phyloP scores from a whole-genome alignment of 1,284 basidiomycete species.

The Trichosporon inkin region DNA sequence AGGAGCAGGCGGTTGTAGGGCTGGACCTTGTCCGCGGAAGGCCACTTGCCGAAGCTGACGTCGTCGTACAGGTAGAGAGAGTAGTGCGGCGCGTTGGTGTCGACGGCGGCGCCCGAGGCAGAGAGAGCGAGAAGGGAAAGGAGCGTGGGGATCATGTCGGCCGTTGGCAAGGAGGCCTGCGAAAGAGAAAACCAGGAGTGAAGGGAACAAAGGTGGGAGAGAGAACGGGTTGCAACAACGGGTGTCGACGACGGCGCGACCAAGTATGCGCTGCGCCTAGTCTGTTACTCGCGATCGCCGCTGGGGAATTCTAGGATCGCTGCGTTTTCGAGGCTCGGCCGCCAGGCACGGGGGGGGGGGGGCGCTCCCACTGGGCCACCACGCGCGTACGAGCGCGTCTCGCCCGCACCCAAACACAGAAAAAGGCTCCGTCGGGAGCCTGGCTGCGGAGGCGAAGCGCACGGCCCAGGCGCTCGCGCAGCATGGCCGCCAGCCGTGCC shows the following conservation, averaged over 20 bases:
- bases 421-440: background rate
- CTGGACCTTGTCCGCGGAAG: slow-evolving; percentile 15
- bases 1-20: slow-evolving; percentile 52
- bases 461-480: too few relatives aligned
- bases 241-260: too few relatives aligned
- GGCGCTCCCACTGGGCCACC: too few relatives aligned
- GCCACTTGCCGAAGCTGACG: slow-evolving; percentile 34
- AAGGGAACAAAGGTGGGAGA: background rate
- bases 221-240: too few relatives aligned
- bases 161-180: background rate
- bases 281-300: too few relatives aligned
- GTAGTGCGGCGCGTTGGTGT: slow-evolving; percentile 40
- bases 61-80: slow-evolving; percentile 46
- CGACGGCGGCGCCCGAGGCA: slow-evolving; percentile 12
- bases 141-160: slow-evolving; percentile 16
- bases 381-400: too few relatives aligned
- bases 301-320: too few relatives aligned
- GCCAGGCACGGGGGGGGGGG: too few relatives aligned
- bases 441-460: background rate
- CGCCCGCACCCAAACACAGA: background rate
- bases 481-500: too few relatives aligned
- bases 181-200: background rate
- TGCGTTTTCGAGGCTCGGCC: too few relatives aligned
- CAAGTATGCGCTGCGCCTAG: too few relatives aligned
- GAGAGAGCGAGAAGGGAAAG: slow-evolving; percentile 14